Evolutionary conservation across 139 green algal species (phyloP).

Genomic region (Pleodorina starrii): DNA sequence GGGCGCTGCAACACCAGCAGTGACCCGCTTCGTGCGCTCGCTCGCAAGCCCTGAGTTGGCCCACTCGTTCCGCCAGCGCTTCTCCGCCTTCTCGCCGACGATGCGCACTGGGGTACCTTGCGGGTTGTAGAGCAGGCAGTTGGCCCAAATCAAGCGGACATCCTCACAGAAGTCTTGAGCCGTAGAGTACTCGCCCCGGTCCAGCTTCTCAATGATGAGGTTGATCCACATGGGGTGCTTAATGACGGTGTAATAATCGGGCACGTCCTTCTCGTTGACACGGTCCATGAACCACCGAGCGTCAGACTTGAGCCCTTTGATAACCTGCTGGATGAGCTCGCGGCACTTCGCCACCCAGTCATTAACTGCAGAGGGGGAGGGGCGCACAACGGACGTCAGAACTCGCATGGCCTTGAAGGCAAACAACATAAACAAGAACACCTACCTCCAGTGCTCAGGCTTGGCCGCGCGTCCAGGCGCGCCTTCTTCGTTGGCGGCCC

Average conservation of each 20-base stretch:
- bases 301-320: conserved; percentile 5
- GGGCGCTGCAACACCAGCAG: conserved; percentile 12
- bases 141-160: conserved; percentile 60
- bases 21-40: conserved; percentile 29
- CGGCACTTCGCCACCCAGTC: conserved; percentile 39
- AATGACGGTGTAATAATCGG: conserved; percentile 48
- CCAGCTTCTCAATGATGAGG: conserved; percentile 31
- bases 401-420: too few species aligned
- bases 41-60: conserved; percentile 20
- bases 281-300: conserved; percentile 26
- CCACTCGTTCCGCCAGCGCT: conserved; percentile 62
- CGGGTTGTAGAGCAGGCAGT: conserved; percentile 66
- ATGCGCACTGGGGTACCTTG: conserved; percentile 19
- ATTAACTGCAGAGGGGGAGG: neutral
- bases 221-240: conserved; percentile 48
- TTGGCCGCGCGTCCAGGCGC: conserved; percentile 30
- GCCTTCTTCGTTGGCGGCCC: conserved; percentile 34
- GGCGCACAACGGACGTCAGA: too few species aligned
- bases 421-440: neutral
- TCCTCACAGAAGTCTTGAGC: conserved; percentile 60
- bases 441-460: conserved; percentile 14
- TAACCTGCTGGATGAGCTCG: conserved; percentile 6
- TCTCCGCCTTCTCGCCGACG: conserved; percentile 46
- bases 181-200: neutral
- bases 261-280: conserved; percentile 23